Percentiles rank a stretch among this genome's conserved stretches.
Conservation (phyloP, 208 protist genomes). For the Phytomonas serpens region DNA sequence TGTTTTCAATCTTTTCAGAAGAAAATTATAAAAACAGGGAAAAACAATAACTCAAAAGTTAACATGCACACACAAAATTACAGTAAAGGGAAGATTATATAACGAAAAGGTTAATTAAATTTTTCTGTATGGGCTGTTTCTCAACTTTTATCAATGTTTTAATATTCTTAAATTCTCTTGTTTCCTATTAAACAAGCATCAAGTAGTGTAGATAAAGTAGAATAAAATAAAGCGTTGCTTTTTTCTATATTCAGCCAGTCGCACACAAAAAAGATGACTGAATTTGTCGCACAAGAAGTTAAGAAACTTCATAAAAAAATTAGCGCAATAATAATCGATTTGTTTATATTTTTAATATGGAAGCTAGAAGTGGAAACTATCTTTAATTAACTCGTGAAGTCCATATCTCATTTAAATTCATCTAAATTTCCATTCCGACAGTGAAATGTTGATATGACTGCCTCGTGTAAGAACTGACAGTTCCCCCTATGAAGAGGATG, state of each 20-base stretch:
- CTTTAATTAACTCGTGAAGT: neutral
- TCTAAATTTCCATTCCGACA: too few relatives aligned
- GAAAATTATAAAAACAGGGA: neutral
- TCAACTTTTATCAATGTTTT: conserved; percentile 4
- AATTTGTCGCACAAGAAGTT: neutral
- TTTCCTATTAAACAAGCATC: neutral
- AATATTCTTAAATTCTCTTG: neutral
- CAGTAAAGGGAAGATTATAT: neutral
- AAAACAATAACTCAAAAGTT: neutral
- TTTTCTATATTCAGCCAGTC: neutral
- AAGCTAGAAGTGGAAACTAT: neutral
- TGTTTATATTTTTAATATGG: neutral
- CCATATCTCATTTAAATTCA: too few relatives aligned
- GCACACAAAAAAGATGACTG: neutral
- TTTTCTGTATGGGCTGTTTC: neutral
- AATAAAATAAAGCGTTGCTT: conserved; percentile 7
- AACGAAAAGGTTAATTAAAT: conserved; percentile 1
- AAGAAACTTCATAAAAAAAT: neutral
- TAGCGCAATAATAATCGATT: neutral
- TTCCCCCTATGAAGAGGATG: neutral
- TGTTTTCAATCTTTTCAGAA: conserved; percentile 13
- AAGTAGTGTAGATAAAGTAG: neutral
- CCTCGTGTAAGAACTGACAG: too few relatives aligned
- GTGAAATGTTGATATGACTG: too few relatives aligned
- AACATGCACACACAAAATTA: neutral